Conservation (phyloP, 169 alveolate species). For the Cyclospora cayetanensis region DNA sequence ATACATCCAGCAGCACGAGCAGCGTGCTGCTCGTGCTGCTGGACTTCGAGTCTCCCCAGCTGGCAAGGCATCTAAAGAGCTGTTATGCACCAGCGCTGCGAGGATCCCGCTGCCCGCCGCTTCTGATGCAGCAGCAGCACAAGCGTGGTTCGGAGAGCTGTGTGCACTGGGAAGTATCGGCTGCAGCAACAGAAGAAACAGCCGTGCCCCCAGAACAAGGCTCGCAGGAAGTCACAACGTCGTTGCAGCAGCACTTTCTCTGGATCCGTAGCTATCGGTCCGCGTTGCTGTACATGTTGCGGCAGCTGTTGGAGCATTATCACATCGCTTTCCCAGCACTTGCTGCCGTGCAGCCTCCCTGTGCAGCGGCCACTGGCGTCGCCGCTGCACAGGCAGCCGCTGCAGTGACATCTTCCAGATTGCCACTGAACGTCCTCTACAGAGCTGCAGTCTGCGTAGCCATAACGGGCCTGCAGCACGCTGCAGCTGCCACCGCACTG, state of each 20-base stretch:
- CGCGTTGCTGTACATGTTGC: conserved; percentile 33
- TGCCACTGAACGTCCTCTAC: conserved; percentile 22
- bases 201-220: not conserved
- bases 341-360: not conserved
- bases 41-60: conserved; percentile 14
- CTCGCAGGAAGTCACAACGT: not conserved
- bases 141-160: not conserved
- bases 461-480: conserved; percentile 53
- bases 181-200: not conserved
- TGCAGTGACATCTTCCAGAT: not conserved
- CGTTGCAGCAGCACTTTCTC: conserved; percentile 40
- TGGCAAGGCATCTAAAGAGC: conserved; percentile 56
- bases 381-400: conserved; percentile 33
- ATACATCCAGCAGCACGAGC: conserved; percentile 34
- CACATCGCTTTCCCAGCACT: not conserved
- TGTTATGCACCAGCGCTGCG: conserved; percentile 14
- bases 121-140: conserved; percentile 49
- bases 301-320: conserved; percentile 56
- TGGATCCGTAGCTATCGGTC: conserved; percentile 15
- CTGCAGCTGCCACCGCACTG: conserved; percentile 55
- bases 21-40: conserved; percentile 27
- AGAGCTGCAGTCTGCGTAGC: conserved; percentile 47
- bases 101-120: conserved; percentile 21
- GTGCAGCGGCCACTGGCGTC: conserved; percentile 22
- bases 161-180: not conserved